Conservation (phyloP, 495 filamentous ascomycete genomes). For the Podospora sp. region DNA sequence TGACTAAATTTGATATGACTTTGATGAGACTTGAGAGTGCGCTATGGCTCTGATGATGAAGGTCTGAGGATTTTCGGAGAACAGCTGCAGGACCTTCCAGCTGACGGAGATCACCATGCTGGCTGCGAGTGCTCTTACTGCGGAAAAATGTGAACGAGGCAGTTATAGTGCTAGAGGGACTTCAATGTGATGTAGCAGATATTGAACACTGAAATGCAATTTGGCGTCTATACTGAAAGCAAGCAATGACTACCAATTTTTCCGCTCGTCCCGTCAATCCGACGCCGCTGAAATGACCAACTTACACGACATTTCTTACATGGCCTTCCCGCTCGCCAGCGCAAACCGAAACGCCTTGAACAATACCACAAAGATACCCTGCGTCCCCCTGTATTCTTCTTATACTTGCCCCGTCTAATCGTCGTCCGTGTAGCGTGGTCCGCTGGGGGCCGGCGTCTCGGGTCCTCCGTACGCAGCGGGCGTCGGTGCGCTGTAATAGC, state of each 20-base stretch:
- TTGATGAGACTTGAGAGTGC: no score
- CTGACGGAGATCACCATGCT: no score
- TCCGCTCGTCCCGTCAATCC: background rate
- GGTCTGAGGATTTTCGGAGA: no score
- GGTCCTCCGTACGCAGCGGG: constrained; percentile 71
- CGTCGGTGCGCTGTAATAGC: constrained; percentile 73
- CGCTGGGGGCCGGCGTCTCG: constrained; percentile 75
- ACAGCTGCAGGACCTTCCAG: no score
- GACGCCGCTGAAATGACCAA: background rate
- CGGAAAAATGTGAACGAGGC: no score
- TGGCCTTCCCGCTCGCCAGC: background rate
- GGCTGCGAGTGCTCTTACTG: no score
- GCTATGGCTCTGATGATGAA: no score
- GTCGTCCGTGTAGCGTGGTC: constrained; percentile 58
- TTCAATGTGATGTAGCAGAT: no score
- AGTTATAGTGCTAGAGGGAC: no score
- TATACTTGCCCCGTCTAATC: constrained; percentile 26
- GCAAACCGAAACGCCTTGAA: background rate
- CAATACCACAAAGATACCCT: background rate
- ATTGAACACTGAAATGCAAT: background rate
- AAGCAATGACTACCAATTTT: background rate
- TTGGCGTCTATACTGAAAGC: background rate
- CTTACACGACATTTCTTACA: background rate
- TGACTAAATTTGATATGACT: background rate
- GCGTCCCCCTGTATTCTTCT: background rate